A percentile compares a stretch with the other conserved stretches of the same genome.
phyloP scores from a whole-genome alignment of 129 eudicot genomes.

The carrot (Daucus carota) region DH1_v3.0 NC_030382.2:39235501-39236000 shows the following conservation, averaged over 20 bases:
- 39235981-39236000: too few relatives aligned
- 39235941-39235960: neutral
- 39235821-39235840: neutral
- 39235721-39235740: neutral
- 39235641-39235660: constrained; percentile 47
- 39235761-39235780: neutral
- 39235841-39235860: neutral
- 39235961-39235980: neutral
- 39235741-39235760: neutral
- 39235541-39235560: neutral
- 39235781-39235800: neutral
- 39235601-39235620: constrained; percentile 12
- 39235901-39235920: neutral
- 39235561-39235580: neutral
- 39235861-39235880: neutral
- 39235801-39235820: neutral
- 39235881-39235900: neutral
- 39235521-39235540: neutral
- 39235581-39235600: constrained; percentile 2
- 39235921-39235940: neutral
- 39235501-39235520: too few relatives aligned
- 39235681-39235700: constrained; percentile 87
- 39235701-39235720: constrained; percentile 27
- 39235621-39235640: constrained; percentile 31
- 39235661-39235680: constrained; percentile 65